Evolutionary conservation across 2,329 filamentous ascomycete genomes (phyloP).

Genomic region (Fusarium redolens): DNA sequence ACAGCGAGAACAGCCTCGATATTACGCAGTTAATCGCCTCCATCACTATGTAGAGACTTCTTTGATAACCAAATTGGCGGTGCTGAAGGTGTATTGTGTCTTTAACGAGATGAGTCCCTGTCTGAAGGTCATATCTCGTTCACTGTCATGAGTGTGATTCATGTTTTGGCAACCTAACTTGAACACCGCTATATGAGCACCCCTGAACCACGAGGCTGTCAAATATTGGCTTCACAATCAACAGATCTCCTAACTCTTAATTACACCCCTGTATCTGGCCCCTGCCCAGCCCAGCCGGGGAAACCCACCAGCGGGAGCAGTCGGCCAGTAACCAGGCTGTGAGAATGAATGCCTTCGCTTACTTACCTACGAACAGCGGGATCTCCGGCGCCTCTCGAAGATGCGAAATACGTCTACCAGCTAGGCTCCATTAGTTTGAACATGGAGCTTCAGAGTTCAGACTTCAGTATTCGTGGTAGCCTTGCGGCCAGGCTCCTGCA

Average conservation of each 20-base stretch:
- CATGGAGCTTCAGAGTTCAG: conserved; percentile 4
- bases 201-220: conserved; percentile 16
- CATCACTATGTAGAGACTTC: background rate
- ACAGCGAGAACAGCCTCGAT: conserved; percentile 8
- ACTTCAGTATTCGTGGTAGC: conserved; percentile 31
- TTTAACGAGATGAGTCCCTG: background rate
- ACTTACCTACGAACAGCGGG: conserved; percentile 21
- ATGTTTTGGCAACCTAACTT: conserved; percentile 2
- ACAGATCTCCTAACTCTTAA: conserved; percentile 37
- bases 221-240: conserved; percentile 24
- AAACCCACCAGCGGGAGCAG: conserved; percentile 34
- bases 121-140: background rate
- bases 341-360: conserved; percentile 36
- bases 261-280: conserved; percentile 32
- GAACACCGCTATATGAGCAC: conserved; percentile 20
- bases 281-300: conserved; percentile 31
- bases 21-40: conserved; percentile 29
- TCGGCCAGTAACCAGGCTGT: conserved; percentile 36
- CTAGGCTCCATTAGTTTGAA: conserved; percentile 34
- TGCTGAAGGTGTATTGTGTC: conserved; percentile 10
- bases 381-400: conserved; percentile 34
- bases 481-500: conserved; percentile 33
- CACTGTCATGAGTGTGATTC: background rate
- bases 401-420: conserved; percentile 29
- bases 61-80: conserved; percentile 22